These are phyloP conservation scores for Cinnamomum chago DNA, from an alignment of 164 flowering plant genomes.

Conservation along the genomic window DNA sequence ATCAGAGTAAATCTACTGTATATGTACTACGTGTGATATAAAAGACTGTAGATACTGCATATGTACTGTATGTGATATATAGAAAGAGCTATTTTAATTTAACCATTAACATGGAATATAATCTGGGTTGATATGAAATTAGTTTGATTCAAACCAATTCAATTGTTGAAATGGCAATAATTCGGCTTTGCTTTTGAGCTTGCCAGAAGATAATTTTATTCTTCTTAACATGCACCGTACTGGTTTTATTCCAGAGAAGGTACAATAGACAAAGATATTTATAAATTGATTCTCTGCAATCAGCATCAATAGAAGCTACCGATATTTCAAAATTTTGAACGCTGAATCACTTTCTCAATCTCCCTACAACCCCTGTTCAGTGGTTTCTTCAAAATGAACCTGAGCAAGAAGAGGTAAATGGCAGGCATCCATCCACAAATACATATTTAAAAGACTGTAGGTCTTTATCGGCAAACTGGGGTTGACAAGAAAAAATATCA, in stretches of 20 bases:
- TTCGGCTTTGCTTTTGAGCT: not conserved
- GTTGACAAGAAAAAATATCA: not conserved
- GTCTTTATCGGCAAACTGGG: not conserved
- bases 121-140: not conserved
- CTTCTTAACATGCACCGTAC: not conserved
- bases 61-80: not conserved
- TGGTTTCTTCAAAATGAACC: not conserved
- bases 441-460: not conserved
- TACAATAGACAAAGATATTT: not conserved
- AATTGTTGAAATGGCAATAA: not conserved
- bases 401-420: not conserved
- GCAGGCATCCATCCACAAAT: not conserved
- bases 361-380: not conserved
- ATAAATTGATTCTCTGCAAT: not conserved
- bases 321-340: not conserved
- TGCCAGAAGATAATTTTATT: not conserved
- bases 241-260: not conserved
- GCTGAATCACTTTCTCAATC: not conserved
- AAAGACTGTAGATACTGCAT: not conserved
- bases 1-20: not conserved
- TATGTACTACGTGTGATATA: not conserved
- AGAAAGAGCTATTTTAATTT: not conserved
- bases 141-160: not conserved
- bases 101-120: not conserved
- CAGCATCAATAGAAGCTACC: not conserved